Evolutionary conservation across 441 rosid genomes (phyloP).

Genomic region (Croton laevigatus): DNA sequence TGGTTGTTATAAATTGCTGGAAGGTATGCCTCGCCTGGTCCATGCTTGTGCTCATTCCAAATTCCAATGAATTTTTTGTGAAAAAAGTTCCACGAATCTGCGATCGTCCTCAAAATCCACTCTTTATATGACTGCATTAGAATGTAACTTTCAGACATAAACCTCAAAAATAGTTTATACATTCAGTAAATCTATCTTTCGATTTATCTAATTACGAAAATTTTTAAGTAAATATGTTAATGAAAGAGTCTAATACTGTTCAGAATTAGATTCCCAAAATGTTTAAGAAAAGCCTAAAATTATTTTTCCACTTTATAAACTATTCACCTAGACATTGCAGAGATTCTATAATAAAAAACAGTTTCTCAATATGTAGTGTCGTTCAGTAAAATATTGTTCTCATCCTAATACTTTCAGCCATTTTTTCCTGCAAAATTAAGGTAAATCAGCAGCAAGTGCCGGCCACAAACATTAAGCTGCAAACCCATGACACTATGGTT

Average conservation of each 20-base stretch:
- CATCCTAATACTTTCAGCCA: neutral
- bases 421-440: neutral
- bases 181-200: neutral
- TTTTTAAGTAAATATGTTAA: too few relatives aligned
- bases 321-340: too few relatives aligned
- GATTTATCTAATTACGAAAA: too few relatives aligned
- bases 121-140: conserved; percentile 56
- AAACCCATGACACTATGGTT: neutral
- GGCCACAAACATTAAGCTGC: neutral
- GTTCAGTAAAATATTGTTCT: neutral
- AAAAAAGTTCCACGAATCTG: conserved; percentile 75
- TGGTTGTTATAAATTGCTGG: conserved; percentile 61
- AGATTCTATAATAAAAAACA: too few relatives aligned
- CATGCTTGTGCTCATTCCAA: conserved; percentile 74
- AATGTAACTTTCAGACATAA: conserved; percentile 19
- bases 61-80: conserved; percentile 52
- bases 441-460: neutral
- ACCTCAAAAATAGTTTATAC: neutral
- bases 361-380: neutral
- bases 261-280: too few relatives aligned
- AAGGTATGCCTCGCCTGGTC: conserved; percentile 81
- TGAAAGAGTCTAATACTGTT: too few relatives aligned
- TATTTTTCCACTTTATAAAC: too few relatives aligned
- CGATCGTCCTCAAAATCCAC: conserved; percentile 66
- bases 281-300: too few relatives aligned